phyloP scores from a whole-genome alignment of 805 yeast genomes.

The Cyberlindnera mrakii region DNA sequence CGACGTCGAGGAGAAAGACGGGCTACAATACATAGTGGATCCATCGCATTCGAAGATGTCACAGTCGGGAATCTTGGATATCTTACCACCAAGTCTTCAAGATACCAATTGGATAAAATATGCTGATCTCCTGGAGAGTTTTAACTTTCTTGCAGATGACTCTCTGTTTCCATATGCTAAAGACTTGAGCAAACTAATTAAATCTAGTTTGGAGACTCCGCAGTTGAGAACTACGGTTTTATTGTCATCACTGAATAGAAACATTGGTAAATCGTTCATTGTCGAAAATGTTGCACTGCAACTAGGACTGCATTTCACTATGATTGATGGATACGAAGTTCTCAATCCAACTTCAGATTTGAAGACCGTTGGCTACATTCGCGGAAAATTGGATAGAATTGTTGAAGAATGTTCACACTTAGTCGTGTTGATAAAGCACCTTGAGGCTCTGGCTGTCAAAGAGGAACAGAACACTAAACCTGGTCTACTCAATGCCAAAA shows the following conservation, averaged over 20 bases:
- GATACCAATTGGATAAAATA: conserved; percentile 40
- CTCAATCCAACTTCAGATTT: conserved; percentile 65
- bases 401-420: conserved; percentile 38
- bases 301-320: conserved; percentile 61
- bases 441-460: conserved; percentile 69
- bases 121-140: conserved; percentile 35
- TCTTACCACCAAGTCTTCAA: conserved; percentile 26
- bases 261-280: conserved; percentile 71
- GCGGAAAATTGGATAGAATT: conserved; percentile 69
- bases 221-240: conserved; percentile 56
- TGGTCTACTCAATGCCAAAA: conserved; percentile 35
- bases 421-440: conserved; percentile 59
- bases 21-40: conserved; percentile 52
- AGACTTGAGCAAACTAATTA: conserved; percentile 46
- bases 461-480: conserved; percentile 47
- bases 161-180: conserved; percentile 41
- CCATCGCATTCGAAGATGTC: conserved; percentile 60
- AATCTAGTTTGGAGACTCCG: conserved; percentile 38
- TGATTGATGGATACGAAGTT: conserved; percentile 63
- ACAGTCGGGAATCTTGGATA: conserved; percentile 53
- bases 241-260: conserved; percentile 62
- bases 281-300: conserved; percentile 48
- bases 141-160: conserved; percentile 28
- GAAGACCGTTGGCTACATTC: conserved; percentile 70
- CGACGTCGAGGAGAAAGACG: conserved; percentile 22